These are phyloP conservation scores for Wickerhamiella domercqiae DNA, from an alignment of 805 yeast species.

Conservation along the genomic window DNA sequence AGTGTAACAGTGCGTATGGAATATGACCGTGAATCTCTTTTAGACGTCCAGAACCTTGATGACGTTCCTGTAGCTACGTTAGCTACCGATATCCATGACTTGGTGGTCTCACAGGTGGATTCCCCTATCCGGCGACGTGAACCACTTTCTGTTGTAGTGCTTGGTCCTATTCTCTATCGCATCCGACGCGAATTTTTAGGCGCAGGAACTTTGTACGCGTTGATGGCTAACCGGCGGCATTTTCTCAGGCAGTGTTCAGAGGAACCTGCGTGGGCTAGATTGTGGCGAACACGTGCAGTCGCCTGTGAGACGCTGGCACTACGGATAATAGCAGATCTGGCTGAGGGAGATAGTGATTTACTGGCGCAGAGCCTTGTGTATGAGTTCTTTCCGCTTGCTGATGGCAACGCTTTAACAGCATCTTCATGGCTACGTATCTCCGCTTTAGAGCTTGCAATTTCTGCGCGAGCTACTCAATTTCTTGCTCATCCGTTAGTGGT, in stretches of 20 bases:
- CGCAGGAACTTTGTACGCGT: conserved; percentile 28
- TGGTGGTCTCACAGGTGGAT: conserved; percentile 29
- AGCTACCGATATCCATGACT: conserved; percentile 28
- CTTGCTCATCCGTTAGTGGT: conserved; percentile 38
- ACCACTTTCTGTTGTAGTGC: conserved; percentile 32
- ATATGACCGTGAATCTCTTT: too few species aligned
- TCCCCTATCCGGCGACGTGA: conserved; percentile 37
- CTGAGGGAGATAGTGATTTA: conserved; percentile 22
- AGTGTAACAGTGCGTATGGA: too few species aligned
- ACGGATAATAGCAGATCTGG: conserved; percentile 30
- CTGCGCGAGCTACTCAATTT: conserved; percentile 37
- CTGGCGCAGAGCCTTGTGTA: conserved; percentile 33
- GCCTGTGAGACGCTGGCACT: conserved; percentile 40
- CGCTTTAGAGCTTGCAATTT: conserved; percentile 37
- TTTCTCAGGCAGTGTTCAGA: conserved; percentile 23
- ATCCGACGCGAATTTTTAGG: conserved; percentile 18
- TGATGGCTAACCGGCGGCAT: conserved; percentile 25
- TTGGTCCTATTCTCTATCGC: conserved; percentile 32
- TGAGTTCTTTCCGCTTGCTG: conserved; percentile 32
- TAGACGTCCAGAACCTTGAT: conserved; percentile 20
- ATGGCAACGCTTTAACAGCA: conserved; percentile 19
- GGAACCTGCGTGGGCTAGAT: conserved; percentile 23
- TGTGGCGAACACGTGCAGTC: conserved; percentile 31
- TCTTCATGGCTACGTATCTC: conserved; percentile 27
- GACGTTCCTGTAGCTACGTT: conserved; percentile 23